Percentiles rank a stretch among this genome's conserved stretches.
Evolutionary conservation across 2,329 filamentous ascomycete genomes (phyloP).

Genomic region (Fusarium buxicola): DNA sequence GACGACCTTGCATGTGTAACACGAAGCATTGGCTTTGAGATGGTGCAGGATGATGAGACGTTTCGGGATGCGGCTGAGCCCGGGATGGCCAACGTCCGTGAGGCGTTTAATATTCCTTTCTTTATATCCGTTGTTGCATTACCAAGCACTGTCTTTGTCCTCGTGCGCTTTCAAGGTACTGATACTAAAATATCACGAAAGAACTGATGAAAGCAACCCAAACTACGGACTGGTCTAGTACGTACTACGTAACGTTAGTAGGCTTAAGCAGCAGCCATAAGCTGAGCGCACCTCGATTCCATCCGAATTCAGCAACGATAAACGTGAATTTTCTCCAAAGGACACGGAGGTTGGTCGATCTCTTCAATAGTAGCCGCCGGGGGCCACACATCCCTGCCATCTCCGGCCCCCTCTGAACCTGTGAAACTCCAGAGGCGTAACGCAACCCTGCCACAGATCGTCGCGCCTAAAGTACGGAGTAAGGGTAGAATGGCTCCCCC

Average conservation of each 20-base stretch:
- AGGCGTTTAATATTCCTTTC: constrained; percentile 3
- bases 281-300: no score
- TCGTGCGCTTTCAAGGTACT: neutral
- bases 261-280: no score
- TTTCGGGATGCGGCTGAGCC: constrained; percentile 31
- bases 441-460: constrained; percentile 41
- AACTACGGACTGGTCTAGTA: no score
- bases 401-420: constrained; percentile 10
- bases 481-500: constrained; percentile 16
- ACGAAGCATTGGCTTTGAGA: constrained; percentile 18
- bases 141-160: neutral
- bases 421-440: constrained; percentile 40
- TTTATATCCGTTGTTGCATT: no score
- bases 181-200: constrained; percentile 9
- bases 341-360: constrained; percentile 19
- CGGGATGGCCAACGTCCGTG: constrained; percentile 9
- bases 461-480: constrained; percentile 17
- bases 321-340: constrained; percentile 4
- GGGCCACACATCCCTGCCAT: constrained; percentile 30
- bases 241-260: no score
- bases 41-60: constrained; percentile 20
- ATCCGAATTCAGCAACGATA: constrained; percentile 3
- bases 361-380: constrained; percentile 24
- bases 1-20: constrained; percentile 6
- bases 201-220: constrained; percentile 1